A percentile compares a stretch with the other conserved stretches of the same genome.
phyloP scores from a whole-genome alignment of 257 asterid genomes.

The Gentiana dahurica region DNA sequence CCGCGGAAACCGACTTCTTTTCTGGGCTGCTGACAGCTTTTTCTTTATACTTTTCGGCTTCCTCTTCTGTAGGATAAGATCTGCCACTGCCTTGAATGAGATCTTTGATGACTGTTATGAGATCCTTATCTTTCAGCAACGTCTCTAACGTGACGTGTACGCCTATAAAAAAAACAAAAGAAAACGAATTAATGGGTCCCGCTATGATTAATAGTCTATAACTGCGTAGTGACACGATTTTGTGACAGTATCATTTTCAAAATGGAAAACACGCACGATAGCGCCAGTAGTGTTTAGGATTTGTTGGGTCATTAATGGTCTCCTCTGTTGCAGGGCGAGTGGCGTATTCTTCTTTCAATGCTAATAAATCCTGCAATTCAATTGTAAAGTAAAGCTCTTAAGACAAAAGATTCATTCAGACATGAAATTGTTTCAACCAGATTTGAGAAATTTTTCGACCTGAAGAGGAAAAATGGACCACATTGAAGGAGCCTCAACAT shows the following conservation, averaged over 20 bases:
- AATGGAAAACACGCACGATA: conserved; percentile 42
- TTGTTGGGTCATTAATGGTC: conserved; percentile 94
- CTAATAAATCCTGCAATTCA: conserved; percentile 67
- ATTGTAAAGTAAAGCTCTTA: no score
- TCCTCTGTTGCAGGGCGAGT: conserved; percentile 84
- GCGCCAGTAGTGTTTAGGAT: conserved; percentile 96
- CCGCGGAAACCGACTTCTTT: conserved; percentile 18
- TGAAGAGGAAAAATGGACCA: conserved; percentile 98
- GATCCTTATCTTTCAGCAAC: conserved; percentile 63
- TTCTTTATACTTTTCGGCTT: conserved; percentile 13
- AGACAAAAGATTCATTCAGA: no score
- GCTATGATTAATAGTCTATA: no score
- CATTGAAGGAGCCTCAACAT: conserved; percentile 88
- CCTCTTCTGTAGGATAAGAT: conserved; percentile 32
- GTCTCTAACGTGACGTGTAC: conserved; percentile 81
- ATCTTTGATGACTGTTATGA: conserved; percentile 43
- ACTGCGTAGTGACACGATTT: no score
- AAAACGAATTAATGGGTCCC: background rate
- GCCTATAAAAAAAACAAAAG: conserved; percentile 30
- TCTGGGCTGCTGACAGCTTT: conserved; percentile 10
- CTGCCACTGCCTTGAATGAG: conserved; percentile 70
- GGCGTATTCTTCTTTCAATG: conserved; percentile 74
- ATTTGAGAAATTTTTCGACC: conserved; percentile 29
- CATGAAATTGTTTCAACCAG: no score
- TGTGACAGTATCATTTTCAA: no score